Evolutionary conservation across 1,139 yeast species (phyloP), one percentile per base, ranked within the genome.

Genomic region (Pichia terricola): DNA sequence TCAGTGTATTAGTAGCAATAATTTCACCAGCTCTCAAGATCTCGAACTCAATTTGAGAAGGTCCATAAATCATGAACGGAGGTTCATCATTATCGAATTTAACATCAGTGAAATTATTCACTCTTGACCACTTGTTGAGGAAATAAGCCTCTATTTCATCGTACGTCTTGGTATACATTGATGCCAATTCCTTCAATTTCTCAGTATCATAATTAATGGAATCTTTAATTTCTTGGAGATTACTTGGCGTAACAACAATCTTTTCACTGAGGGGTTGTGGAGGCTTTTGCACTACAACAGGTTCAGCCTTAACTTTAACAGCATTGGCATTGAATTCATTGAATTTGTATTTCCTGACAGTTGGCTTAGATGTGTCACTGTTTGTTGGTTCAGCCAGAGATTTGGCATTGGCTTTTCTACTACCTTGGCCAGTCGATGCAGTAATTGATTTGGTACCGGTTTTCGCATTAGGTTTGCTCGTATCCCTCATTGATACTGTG

Each of bases 1-100:
- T 41, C 41, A 57, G 41, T 7, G 54, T 49, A 41, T 54, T 53
- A 6, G 60, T 56, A 16, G 60, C 59, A 26, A 57, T 57, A 4
- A 56, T 56, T 26, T 51, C 58, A 28, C 47, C 54, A 1, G 48
- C 46, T 35, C 47, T 49, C 41, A 57, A 45, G 28, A 57, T 56
- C 46, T 57, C 61, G 42, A 45, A 53, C 37, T 57, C 61, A 26
- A 56, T 53, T 41, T 57, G 60, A 3, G 61, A 56, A 6, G 61
- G 61, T 2, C 61, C 61, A 42, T 57, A 57, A 51, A 57, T 57
- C n/a, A 57, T 52, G 42, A 57, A 56, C 26, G 50, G 53, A 11
- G 47, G 51, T 6, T 41, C 42, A 28, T 36, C 37, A 3, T 47
- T 47, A 28, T 40, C 34, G n/a, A 37, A 25, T 8, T 36, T 27